Evolutionary conservation across 192 early-diverging fungal genomes (phyloP).

Genomic region (Linnemannia elongata): DNA sequence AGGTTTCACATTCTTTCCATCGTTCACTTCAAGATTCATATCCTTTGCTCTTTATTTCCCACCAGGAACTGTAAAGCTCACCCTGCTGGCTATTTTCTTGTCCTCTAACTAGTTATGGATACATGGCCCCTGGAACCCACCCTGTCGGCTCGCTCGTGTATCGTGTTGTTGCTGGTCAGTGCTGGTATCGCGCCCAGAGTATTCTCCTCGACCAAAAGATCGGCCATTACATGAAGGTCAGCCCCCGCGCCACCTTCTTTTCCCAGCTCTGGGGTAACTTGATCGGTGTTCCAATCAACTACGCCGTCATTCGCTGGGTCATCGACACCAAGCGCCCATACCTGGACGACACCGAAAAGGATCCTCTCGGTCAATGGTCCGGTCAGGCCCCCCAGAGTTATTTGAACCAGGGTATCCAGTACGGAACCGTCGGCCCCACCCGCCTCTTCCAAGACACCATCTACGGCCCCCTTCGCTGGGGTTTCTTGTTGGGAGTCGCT

Average conservation of each 20-base stretch:
- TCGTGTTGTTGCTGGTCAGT: constrained; percentile 57
- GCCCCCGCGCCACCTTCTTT: constrained; percentile 45
- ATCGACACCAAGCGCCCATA: constrained; percentile 60
- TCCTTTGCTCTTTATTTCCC: no score
- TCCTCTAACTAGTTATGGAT: constrained; percentile 39
- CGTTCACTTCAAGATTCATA: not conserved
- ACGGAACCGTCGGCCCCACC: constrained; percentile 51
- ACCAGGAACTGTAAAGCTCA: not conserved
- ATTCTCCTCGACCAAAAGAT: constrained; percentile 57
- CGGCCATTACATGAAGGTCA: constrained; percentile 58
- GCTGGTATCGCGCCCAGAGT: constrained; percentile 61
- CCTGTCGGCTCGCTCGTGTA: constrained; percentile 54
- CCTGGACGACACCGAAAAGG: constrained; percentile 51
- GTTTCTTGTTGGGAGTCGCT: constrained; percentile 55
- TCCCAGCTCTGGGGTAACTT: constrained; percentile 61
- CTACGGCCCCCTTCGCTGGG: constrained; percentile 61
- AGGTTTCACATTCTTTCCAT: not conserved
- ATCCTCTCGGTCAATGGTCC: constrained; percentile 63
- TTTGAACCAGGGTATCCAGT: constrained; percentile 57
- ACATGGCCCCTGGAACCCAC: constrained; percentile 59
- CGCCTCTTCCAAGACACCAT: constrained; percentile 51
- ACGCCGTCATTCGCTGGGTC: constrained; percentile 58
- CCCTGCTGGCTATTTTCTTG: not conserved
- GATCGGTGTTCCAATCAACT: constrained; percentile 60
- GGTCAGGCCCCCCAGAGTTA: constrained; percentile 47